A percentile compares a stretch with the other conserved stretches of the same genome.
Evolutionary conservation across 345 rosid genomes (phyloP).

Genomic region (Eucalyptus pauciflora): DNA sequence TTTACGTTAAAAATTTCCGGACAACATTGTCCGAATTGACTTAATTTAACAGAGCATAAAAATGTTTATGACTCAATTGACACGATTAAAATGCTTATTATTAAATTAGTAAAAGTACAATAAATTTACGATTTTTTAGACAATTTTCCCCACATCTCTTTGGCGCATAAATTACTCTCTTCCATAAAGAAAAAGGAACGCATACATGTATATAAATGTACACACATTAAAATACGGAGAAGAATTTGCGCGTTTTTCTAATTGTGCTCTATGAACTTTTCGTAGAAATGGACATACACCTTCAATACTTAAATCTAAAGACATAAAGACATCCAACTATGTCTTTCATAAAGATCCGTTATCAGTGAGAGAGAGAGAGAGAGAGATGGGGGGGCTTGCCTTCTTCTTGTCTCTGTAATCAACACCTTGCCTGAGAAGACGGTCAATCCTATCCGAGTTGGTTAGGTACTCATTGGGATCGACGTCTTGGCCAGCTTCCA

Average conservation of each 20-base stretch:
- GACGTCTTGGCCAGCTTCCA: too few species aligned
- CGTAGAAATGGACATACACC: not conserved
- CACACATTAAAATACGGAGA: not conserved
- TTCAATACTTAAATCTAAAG: not conserved
- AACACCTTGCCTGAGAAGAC: accelerated
- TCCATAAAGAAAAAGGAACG: not conserved
- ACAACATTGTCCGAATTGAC: accelerated
- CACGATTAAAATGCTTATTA: accelerated
- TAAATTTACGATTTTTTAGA: accelerated
- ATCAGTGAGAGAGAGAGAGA: not conserved
- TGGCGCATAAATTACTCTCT: not conserved
- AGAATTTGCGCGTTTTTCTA: not conserved
- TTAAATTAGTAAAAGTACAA: accelerated
- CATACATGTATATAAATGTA: not conserved
- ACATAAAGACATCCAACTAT: not conserved
- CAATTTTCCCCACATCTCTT: not conserved
- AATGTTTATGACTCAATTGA: accelerated
- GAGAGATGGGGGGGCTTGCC: not conserved
- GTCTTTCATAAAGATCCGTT: not conserved
- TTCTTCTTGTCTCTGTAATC: not conserved
- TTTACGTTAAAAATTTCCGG: accelerated
- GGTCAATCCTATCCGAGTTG: accelerated
- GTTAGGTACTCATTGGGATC: not conserved
- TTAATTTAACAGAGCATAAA: too few species aligned
- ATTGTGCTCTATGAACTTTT: not conserved